Evolutionary conservation across 805 yeast species (phyloP).

Genomic region (Cephaloascus fragrans): DNA sequence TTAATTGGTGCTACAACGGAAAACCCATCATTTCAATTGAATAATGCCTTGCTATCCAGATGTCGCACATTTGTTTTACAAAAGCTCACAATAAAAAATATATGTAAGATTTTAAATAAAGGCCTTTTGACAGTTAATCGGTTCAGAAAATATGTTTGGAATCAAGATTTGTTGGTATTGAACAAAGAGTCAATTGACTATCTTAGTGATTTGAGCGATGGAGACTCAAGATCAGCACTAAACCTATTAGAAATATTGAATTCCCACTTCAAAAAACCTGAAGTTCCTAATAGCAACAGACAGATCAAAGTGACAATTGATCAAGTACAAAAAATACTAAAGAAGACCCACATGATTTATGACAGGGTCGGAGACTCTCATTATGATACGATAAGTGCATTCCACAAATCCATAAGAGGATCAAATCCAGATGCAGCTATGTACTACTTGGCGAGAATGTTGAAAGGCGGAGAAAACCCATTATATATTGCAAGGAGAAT

Average conservation of each 20-base stretch:
- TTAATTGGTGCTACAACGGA: conserved; percentile 97
- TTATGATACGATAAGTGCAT: conserved; percentile 91
- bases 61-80: conserved; percentile 71
- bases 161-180: conserved; percentile 41
- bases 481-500: conserved; percentile 80
- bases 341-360: conserved; percentile 51
- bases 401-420: conserved; percentile 90
- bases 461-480: conserved; percentile 91
- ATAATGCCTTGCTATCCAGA: conserved; percentile 75
- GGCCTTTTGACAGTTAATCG: conserved; percentile 54
- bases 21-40: conserved; percentile 76
- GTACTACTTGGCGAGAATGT: conserved; percentile 80
- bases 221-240: conserved; percentile 82
- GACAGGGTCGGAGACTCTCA: conserved; percentile 88
- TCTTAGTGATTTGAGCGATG: conserved; percentile 69
- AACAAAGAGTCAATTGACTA: conserved; percentile 51
- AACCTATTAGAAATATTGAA: conserved; percentile 70
- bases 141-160: conserved; percentile 39
- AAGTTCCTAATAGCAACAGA: conserved; percentile 1
- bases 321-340: conserved; percentile 30
- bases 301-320: conserved; percentile 17
- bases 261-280: conserved; percentile 27
- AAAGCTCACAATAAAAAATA: conserved; percentile 38
- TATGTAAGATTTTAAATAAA: conserved; percentile 39
- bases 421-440: conserved; percentile 83